Conservation (phyloP, 169 alveolate genomes). For the Plasmodium vivax region DNA sequence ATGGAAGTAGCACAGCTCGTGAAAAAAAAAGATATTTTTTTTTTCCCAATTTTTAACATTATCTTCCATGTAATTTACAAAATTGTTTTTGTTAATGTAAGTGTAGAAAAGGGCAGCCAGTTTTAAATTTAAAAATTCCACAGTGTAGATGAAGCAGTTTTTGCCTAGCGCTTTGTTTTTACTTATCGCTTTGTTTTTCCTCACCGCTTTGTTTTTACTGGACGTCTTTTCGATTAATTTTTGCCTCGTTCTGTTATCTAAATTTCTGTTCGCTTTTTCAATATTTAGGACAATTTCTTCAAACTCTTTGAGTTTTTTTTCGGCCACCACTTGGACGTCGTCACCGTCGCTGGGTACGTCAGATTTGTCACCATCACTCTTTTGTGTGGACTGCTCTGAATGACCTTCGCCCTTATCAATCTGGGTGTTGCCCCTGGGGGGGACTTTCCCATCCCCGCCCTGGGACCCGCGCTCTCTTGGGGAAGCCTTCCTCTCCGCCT, state of each 20-base stretch:
- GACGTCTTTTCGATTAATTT: not conserved
- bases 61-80: slow-evolving; percentile 21
- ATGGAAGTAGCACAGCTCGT: slow-evolving; percentile 18
- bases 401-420: not conserved
- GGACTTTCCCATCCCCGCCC: not conserved
- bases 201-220: not conserved
- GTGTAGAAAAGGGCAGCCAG: slow-evolving; percentile 10
- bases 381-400: not conserved
- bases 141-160: slow-evolving; percentile 16
- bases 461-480: not conserved
- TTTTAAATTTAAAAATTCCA: slow-evolving; percentile 40
- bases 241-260: not conserved
- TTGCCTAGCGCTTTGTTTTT: not conserved
- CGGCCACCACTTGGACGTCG: slow-evolving; percentile 17
- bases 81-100: slow-evolving; percentile 9
- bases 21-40: not conserved
- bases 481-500: not conserved
- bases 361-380: not conserved
- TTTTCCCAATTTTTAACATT: not conserved
- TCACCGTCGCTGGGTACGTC: not conserved
- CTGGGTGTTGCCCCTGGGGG: not conserved
- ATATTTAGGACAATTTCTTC: slow-evolving; percentile 53
- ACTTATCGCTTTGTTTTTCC: not conserved
- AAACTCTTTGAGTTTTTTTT: slow-evolving; percentile 14
- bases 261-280: not conserved